A percentile compares a stretch with the other conserved stretches of the same genome.
Evolutionary conservation across 345 rosid species (phyloP).

Genomic region (Populus alba): DNA sequence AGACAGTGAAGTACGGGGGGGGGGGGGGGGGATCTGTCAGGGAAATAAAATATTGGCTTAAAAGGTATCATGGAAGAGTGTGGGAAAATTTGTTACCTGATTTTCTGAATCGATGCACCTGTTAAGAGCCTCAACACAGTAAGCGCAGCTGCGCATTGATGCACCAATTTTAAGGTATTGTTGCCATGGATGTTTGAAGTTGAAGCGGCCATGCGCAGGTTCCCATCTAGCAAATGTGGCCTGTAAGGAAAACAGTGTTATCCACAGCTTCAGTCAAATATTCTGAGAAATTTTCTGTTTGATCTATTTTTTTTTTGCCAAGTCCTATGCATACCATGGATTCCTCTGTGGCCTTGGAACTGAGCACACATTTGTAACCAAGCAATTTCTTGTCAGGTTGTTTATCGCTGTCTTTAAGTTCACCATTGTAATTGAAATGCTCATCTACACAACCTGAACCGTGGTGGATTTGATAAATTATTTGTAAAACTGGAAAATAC

Average conservation of each 20-base stretch:
- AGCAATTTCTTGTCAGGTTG: slow-evolving; percentile 23
- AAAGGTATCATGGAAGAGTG: background rate
- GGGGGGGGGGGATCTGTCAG: background rate
- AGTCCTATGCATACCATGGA: slow-evolving; percentile 33
- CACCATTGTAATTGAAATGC: slow-evolving; percentile 28
- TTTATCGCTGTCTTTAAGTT: slow-evolving; percentile 3
- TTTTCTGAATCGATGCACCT: slow-evolving; percentile 33
- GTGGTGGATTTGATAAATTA: background rate
- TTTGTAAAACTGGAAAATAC: background rate
- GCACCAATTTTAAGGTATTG: slow-evolving; percentile 49
- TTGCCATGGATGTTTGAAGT: slow-evolving; percentile 53
- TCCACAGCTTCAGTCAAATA: background rate
- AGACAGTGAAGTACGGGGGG: background rate
- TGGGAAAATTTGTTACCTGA: slow-evolving; percentile 18
- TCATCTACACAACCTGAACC: slow-evolving; percentile 37
- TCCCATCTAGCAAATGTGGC: slow-evolving; percentile 52
- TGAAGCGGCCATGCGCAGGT: slow-evolving; percentile 53
- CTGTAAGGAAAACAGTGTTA: slow-evolving; percentile 11
- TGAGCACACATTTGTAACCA: slow-evolving; percentile 44
- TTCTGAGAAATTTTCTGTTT: background rate
- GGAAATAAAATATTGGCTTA: background rate
- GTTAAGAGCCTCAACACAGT: slow-evolving; percentile 39
- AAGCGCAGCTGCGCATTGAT: slow-evolving; percentile 38
- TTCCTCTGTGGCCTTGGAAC: slow-evolving; percentile 47
- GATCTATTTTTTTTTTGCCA: background rate